These are phyloP conservation scores for Canavalia ensiformis DNA, from an alignment of 306 rosid species.

Conservation along the genomic window DNA sequence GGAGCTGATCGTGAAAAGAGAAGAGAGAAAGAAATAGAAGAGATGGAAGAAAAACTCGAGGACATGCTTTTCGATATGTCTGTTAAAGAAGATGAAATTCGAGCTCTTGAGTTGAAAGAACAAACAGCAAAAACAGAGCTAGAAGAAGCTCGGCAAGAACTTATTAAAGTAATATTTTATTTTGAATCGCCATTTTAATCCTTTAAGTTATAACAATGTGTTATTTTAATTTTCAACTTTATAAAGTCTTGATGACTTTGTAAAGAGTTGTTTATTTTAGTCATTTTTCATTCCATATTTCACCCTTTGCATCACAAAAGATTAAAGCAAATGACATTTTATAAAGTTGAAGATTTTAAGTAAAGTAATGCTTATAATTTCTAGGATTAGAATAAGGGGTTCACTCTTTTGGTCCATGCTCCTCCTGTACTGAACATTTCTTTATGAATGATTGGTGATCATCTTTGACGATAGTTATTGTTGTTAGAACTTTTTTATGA, in stretches of 20 bases:
- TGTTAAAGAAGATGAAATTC: neutral
- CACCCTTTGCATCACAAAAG: neutral
- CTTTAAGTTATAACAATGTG: neutral
- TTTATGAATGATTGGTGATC: neutral
- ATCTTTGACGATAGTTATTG: neutral
- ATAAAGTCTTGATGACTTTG: too few relatives aligned
- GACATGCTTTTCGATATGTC: neutral
- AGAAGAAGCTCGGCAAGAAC: constrained; percentile 23
- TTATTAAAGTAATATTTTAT: constrained; percentile 5
- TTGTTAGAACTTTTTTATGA: neutral
- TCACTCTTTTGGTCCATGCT: too few relatives aligned
- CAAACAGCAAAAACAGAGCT: neutral
- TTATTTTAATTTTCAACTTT: neutral
- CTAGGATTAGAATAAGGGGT: too few relatives aligned
- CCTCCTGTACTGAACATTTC: too few relatives aligned
- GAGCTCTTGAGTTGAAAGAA: constrained; percentile 1
- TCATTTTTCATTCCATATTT: too few relatives aligned
- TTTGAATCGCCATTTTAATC: neutral
- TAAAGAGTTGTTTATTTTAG: too few relatives aligned
- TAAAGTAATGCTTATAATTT: too few relatives aligned
- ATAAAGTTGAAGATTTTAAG: neutral
- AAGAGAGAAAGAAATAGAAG: constrained; percentile 19
- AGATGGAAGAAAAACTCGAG: constrained; percentile 10
- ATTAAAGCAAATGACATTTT: neutral
- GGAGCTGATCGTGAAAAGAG: constrained; percentile 8